Conservation (phyloP, 1,139 yeast genomes). For the Debaryomyces udenii region DNA sequence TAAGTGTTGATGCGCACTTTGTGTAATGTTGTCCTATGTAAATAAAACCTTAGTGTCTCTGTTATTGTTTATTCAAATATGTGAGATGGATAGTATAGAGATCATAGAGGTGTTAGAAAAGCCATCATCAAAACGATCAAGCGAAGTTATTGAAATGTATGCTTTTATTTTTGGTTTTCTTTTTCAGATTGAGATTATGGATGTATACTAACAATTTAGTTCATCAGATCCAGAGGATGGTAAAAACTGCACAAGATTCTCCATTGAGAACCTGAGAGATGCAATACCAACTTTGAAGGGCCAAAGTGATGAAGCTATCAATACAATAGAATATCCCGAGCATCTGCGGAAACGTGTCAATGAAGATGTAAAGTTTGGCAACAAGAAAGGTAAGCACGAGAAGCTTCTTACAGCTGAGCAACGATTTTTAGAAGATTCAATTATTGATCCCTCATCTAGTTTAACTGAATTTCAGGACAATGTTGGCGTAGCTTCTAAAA, state of each 20-base stretch:
- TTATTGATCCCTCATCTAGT: conserved; percentile 8
- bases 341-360: too few species aligned
- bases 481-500: not conserved
- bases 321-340: too few species aligned
- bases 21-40: conserved; percentile 9
- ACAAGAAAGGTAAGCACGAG: not conserved
- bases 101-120: conserved; percentile 19
- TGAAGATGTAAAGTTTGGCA: too few species aligned
- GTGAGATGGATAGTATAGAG: conserved; percentile 13
- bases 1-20: conserved; percentile 10
- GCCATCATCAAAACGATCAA: conserved; percentile 4
- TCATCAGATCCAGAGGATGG: conserved; percentile 11
- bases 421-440: conserved; percentile 1
- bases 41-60: not conserved
- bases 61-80: not conserved
- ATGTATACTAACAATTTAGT: conserved; percentile 14
- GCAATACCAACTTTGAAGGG: too few species aligned
- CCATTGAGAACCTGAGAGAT: too few species aligned
- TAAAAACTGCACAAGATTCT: not conserved
- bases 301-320: too few species aligned
- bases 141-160: conserved; percentile 25
- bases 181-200: not conserved
- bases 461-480: not conserved
- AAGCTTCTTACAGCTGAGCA: conserved; percentile 2
- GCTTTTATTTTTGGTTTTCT: conserved; percentile 12